phyloP scores from a whole-genome alignment of 2,329 filamentous ascomycete genomes.

The Aspergillus terreus region DNA sequence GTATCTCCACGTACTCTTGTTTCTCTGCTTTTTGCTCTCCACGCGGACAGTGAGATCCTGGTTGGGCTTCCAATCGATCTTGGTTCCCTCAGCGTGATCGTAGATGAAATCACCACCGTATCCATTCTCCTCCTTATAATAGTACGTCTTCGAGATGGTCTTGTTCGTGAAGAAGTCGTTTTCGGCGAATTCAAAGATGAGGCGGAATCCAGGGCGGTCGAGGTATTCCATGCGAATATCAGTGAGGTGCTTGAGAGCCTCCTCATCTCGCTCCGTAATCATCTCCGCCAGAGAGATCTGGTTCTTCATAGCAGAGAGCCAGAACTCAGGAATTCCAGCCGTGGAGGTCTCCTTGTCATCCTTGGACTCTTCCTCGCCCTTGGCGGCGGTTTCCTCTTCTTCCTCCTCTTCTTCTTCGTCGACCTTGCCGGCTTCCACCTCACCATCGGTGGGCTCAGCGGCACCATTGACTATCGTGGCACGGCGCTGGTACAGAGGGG shows the following conservation, averaged over 20 bases:
- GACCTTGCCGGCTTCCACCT: slow-evolving; percentile 82
- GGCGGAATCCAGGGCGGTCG: slow-evolving; percentile 93
- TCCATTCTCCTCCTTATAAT: slow-evolving; percentile 96
- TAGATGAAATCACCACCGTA: slow-evolving; percentile 99
- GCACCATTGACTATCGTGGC: slow-evolving; percentile 86
- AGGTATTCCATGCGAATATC: slow-evolving; percentile 99
- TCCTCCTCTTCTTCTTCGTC: slow-evolving; percentile 72
- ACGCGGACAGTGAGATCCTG: slow-evolving; percentile 92
- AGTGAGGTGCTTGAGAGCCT: slow-evolving; percentile 79
- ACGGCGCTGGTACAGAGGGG: slow-evolving; percentile 93
- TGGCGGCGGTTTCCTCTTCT: slow-evolving; percentile 60
- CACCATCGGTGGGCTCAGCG: slow-evolving; percentile 78
- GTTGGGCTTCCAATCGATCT: slow-evolving; percentile 92
- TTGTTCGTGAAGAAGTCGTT: slow-evolving; percentile 99
- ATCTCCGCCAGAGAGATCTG: slow-evolving; percentile 95
- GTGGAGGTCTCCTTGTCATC: slow-evolving; percentile 47
- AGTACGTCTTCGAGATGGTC: slow-evolving; percentile 96
- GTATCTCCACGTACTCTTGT: slow-evolving; percentile 74
- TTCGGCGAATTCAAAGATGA: slow-evolving; percentile 94
- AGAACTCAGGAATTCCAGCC: slow-evolving; percentile 95
- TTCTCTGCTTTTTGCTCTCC: slow-evolving; percentile 99
- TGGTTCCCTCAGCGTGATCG: slow-evolving; percentile 95
- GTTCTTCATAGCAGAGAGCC: slow-evolving; percentile 99
- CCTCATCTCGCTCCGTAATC: slow-evolving; percentile 97
- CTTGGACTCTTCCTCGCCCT: slow-evolving; percentile 54